Conservation (phyloP, 345 rosid species). For the Firmiana major region DNA sequence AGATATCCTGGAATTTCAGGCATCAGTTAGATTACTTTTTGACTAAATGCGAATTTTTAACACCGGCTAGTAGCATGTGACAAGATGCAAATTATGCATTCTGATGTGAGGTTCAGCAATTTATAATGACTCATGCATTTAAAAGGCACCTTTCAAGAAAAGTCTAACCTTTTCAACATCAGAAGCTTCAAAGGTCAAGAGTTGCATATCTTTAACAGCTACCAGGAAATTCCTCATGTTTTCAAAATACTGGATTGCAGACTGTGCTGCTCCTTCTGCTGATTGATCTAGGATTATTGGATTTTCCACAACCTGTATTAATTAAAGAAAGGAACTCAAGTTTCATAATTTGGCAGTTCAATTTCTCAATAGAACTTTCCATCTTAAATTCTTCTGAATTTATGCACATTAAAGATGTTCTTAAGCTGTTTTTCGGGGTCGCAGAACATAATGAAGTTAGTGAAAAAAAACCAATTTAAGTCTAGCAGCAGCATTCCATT, state of each 20-base stretch:
- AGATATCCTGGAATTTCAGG: background rate
- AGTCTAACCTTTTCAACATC: slow-evolving; percentile 77
- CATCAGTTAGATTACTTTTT: background rate
- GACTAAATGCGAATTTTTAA: background rate
- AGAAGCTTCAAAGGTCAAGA: slow-evolving; percentile 91
- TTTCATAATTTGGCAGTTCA: background rate
- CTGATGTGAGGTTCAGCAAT: background rate
- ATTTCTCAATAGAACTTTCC: background rate
- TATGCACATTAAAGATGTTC: background rate
- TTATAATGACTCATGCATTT: background rate
- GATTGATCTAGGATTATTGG: slow-evolving; percentile 66
- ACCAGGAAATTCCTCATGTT: slow-evolving; percentile 95
- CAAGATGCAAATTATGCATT: background rate
- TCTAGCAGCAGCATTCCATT: background rate
- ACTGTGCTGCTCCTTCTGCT: slow-evolving; percentile 91
- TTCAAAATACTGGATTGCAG: slow-evolving; percentile 95
- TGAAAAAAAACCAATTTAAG: background rate
- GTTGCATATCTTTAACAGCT: slow-evolving; percentile 93
- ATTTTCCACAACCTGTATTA: slow-evolving; percentile 67
- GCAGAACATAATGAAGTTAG: background rate
- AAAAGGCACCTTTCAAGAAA: background rate
- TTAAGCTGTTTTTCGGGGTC: background rate
- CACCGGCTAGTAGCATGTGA: background rate
- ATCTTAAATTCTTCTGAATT: background rate
- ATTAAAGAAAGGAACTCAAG: background rate